Conservation (phyloP, 495 filamentous ascomycete genomes). For the Penicillium cosmopolitanum region DNA sequence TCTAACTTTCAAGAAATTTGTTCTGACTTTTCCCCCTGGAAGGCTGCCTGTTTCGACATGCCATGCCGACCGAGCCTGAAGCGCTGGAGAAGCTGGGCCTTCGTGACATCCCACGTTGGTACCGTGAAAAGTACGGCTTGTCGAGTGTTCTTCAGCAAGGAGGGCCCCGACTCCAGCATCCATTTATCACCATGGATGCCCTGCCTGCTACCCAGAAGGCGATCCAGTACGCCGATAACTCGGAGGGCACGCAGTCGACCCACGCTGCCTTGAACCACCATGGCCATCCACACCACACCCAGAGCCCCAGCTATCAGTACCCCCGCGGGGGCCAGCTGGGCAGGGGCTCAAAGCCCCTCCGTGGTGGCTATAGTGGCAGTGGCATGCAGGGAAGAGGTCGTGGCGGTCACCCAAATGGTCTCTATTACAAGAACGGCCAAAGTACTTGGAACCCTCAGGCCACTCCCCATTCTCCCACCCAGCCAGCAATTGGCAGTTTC, state of each 20-base stretch:
- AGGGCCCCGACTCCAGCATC: too few relatives aligned
- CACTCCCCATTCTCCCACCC: background rate
- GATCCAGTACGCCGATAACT: too few relatives aligned
- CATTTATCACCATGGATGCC: too few relatives aligned
- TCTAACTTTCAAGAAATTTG: background rate
- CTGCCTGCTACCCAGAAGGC: too few relatives aligned
- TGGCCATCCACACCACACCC: too few relatives aligned
- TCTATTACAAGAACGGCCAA: background rate
- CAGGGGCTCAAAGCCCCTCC: slow-evolving; percentile 16
- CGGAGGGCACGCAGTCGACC: too few relatives aligned
- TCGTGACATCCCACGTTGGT: slow-evolving; percentile 59
- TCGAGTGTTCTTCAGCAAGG: slow-evolving; percentile 23
- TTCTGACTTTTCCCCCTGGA: slow-evolving; percentile 12
- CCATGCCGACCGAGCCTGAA: slow-evolving; percentile 69
- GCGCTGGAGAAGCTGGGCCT: slow-evolving; percentile 68
- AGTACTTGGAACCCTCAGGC: background rate
- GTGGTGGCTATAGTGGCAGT: background rate
- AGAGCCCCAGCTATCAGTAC: slow-evolving; percentile 4
- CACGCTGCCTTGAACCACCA: too few relatives aligned
- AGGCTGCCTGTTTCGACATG: slow-evolving; percentile 83
- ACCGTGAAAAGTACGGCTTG: slow-evolving; percentile 48
- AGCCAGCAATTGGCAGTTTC: too few relatives aligned
- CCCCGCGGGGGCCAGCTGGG: slow-evolving; percentile 15
- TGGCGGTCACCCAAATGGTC: background rate
- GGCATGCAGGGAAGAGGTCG: background rate